phyloP scores from a whole-genome alignment of 371 early-diverging fungal species.

The Coemansia linderi region DNA sequence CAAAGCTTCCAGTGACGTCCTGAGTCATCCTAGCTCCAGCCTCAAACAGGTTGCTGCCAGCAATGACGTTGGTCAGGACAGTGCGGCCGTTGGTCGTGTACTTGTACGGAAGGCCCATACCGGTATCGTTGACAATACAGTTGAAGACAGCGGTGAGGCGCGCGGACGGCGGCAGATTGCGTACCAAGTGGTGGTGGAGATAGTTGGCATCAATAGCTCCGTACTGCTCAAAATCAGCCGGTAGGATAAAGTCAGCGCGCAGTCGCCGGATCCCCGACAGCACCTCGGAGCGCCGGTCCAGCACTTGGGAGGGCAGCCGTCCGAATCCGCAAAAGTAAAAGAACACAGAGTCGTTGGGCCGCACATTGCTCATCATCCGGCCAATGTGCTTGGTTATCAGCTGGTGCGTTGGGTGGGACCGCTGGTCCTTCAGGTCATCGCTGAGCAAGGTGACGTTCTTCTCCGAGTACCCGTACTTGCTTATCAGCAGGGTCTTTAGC shows the following conservation, averaged over 20 bases:
- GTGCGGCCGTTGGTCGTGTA: conserved; percentile 28
- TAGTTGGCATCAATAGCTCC: conserved; percentile 40
- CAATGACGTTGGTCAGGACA: conserved; percentile 38
- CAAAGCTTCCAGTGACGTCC: conserved; percentile 26
- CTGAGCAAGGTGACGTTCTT: conserved; percentile 40
- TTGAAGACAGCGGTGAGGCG: conserved; percentile 43
- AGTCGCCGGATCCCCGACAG: conserved; percentile 28
- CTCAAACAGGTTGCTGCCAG: conserved; percentile 45
- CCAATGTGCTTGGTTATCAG: conserved; percentile 27
- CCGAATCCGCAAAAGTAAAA: conserved; percentile 50
- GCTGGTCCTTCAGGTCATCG: conserved; percentile 34
- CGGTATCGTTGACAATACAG: conserved; percentile 41
- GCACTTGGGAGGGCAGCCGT: conserved; percentile 36
- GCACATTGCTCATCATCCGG: conserved; percentile 37
- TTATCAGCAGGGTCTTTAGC: conserved; percentile 24
- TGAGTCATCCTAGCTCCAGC: conserved; percentile 12
- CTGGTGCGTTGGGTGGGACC: conserved; percentile 32
- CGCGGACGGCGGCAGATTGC: conserved; percentile 32
- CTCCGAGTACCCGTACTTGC: conserved; percentile 38
- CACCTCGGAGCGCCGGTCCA: conserved; percentile 21
- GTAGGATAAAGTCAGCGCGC: conserved; percentile 41
- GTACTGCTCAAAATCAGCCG: conserved; percentile 43
- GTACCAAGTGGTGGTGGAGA: conserved; percentile 34
- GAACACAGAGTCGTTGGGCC: conserved; percentile 48
- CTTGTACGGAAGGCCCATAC: conserved; percentile 44